Evolutionary conservation across 139 green algal species (phyloP).

Genomic region (Pedinophyceae sp.): DNA sequence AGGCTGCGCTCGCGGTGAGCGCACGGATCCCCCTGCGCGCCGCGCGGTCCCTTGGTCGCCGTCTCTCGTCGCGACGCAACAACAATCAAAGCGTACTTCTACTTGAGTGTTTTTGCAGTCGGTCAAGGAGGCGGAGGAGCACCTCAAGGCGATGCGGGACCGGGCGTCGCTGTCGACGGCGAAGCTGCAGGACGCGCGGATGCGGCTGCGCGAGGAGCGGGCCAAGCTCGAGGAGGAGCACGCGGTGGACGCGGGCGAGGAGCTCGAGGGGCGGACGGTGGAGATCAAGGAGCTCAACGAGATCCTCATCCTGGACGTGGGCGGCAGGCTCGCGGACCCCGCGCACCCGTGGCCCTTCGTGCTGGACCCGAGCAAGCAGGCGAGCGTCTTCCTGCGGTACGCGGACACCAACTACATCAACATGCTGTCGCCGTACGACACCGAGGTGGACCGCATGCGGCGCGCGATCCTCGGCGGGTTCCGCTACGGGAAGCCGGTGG

Average conservation of each 20-base stretch:
- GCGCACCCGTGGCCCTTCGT: constrained; percentile 22
- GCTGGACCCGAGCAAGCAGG: constrained; percentile 24
- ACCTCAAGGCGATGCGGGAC: constrained; percentile 2
- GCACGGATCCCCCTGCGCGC: constrained; percentile 13
- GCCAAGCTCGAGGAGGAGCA: background rate
- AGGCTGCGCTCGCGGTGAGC: constrained; percentile 15
- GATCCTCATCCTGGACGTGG: constrained; percentile 32
- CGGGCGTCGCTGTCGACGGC: background rate
- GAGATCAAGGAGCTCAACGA: constrained; percentile 31
- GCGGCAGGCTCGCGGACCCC: constrained; percentile 13
- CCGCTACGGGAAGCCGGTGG: constrained; percentile 28
- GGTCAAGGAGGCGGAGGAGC: constrained; percentile 12
- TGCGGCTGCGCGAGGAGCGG: background rate
- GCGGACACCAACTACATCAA: constrained; percentile 43
- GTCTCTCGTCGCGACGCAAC: too few relatives aligned
- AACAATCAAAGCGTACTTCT: too few relatives aligned
- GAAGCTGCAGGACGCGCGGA: background rate
- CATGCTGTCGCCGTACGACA: constrained; percentile 14
- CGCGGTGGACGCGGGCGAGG: constrained; percentile 4
- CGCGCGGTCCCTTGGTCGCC: too few relatives aligned
- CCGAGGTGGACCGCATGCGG: constrained; percentile 23
- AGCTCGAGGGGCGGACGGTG: constrained; percentile 14
- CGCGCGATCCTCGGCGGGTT: constrained; percentile 26
- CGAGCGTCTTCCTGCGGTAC: constrained; percentile 34
- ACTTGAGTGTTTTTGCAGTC: too few relatives aligned